Conservation (phyloP, 1,284 basidiomycete species). For the Tranzscheliella williamsii region DNA sequence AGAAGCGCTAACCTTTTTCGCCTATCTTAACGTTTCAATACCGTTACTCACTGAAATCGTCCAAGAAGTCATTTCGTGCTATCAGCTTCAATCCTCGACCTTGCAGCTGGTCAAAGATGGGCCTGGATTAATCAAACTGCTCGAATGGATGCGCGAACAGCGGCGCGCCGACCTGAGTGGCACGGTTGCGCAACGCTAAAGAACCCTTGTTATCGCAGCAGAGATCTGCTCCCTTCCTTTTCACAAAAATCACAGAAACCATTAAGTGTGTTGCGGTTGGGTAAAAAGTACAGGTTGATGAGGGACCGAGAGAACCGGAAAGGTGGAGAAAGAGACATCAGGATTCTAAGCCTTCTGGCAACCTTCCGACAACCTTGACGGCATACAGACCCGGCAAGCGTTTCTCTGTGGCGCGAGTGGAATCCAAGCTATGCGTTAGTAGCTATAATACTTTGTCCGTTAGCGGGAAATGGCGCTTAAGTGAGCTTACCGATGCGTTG, state of each 20-base stretch:
- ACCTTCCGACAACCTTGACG: conserved; percentile 55
- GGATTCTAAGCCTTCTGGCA: conserved; percentile 46
- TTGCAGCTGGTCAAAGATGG: conserved; percentile 8
- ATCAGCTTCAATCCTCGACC: conserved; percentile 66
- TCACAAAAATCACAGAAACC: too few relatives aligned
- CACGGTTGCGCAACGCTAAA: conserved; percentile 1
- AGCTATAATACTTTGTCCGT: not conserved
- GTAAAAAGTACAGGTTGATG: too few relatives aligned
- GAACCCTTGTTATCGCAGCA: too few relatives aligned
- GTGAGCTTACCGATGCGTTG: conserved; percentile 42
- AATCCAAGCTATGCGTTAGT: not conserved
- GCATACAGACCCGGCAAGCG: conserved; percentile 57
- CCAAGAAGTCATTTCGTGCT: conserved; percentile 87
- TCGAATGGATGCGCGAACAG: conserved; percentile 30
- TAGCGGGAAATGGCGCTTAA: not conserved
- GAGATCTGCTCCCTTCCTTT: too few relatives aligned
- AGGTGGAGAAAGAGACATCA: too few relatives aligned
- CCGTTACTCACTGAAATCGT: conserved; percentile 80
- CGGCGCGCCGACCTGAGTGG: not conserved
- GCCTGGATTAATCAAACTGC: conserved; percentile 17
- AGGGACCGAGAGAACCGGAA: too few relatives aligned
- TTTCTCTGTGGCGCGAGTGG: conserved; percentile 49
- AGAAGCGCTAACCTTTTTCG: conserved; percentile 76
- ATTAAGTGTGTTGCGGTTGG: too few relatives aligned
- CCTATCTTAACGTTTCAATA: conserved; percentile 81